These are phyloP conservation scores for Vicia villosa DNA, from an alignment of 306 rosid species.

Conservation along the genomic window DNA sequence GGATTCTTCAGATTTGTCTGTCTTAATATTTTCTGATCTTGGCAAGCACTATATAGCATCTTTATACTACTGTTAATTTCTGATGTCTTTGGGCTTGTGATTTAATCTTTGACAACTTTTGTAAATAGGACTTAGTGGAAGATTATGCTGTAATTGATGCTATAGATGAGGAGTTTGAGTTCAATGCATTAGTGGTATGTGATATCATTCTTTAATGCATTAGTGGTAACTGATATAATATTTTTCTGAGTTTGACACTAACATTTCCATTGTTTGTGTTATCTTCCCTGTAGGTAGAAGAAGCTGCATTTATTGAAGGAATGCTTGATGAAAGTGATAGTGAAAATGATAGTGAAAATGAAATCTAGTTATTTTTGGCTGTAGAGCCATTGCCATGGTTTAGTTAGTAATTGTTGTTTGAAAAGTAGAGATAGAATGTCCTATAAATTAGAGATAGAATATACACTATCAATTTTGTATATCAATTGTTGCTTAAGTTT, in stretches of 20 bases:
- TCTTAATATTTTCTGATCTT: slow-evolving; percentile 9
- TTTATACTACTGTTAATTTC: too few relatives aligned
- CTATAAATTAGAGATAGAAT: slow-evolving; percentile 9
- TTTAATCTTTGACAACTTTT: slow-evolving; percentile 28
- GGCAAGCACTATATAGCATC: not conserved
- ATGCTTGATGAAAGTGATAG: slow-evolving; percentile 36
- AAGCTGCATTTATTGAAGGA: slow-evolving; percentile 81
- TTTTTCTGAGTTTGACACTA: slow-evolving; percentile 1
- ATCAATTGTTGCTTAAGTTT: not conserved
- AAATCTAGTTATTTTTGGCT: slow-evolving; percentile 42
- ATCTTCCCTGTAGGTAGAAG: slow-evolving; percentile 73
- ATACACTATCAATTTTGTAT: slow-evolving; percentile 39
- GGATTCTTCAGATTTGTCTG: slow-evolving; percentile 1
- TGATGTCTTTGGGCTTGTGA: not conserved
- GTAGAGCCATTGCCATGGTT: not conserved
- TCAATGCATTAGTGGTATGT: slow-evolving; percentile 90
- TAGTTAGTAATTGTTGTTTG: slow-evolving; percentile 1
- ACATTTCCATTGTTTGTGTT: slow-evolving; percentile 11
- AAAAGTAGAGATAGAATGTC: slow-evolving; percentile 11
- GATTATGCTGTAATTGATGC: slow-evolving; percentile 76
- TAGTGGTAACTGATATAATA: not conserved
- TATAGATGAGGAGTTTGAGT: slow-evolving; percentile 90
- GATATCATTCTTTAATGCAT: slow-evolving; percentile 9
- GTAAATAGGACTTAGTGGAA: slow-evolving; percentile 78
- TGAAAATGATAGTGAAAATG: slow-evolving; percentile 1